Evolutionary conservation across 2,329 filamentous ascomycete genomes (phyloP), one percentile per base, ranked within the genome.

Genomic region (Aspergillus sp.): DNA sequence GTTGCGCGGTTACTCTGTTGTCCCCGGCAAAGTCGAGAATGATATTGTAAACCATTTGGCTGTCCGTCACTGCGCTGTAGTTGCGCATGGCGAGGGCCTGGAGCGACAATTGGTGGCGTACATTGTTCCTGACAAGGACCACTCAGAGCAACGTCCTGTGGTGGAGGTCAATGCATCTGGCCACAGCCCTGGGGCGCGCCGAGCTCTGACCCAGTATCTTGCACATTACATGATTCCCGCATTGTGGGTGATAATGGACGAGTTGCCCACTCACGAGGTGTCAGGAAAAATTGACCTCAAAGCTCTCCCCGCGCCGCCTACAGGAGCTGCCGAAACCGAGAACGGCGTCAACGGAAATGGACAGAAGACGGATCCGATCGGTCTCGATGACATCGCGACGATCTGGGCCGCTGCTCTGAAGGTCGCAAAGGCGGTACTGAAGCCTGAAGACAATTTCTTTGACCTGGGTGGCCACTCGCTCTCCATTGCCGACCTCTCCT

Each of bases 211-310:
- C 1, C 80, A 84, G 17, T 87, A 87, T 64, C 82, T 94, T 31
- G 91, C 91, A 1, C 90, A 91, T 64, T 94, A 94, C 76, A 93
- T 94, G 91, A 89, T 94, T 57, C 91, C 91, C 0, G 83, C 89
- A 0, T 76, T 93, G 3, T 94, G 91, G 91, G 87, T 93, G 43
- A 85, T 90, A 69, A 77, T 93, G 34, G 84, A 89, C 3, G 83
- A 85, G 63, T 77, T 94, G 5, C 91, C 91, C 0, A 93, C 90
- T 0, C 88, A 92, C 68, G 87, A 86, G 54, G 91, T 94, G 1
- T 93, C 91, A 15, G 91, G 91, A 22, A 94, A 94, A 77, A 87
- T 88, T 22, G 89, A 94, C 68, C 81, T 91, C 59, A 91, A 91
- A 74, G 82, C 84, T 13, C 82, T 94, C 15, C 91, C 91, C 30